Evolutionary conservation across 345 rosid species (phyloP).

Genomic region (Turritis glabra): DNA sequence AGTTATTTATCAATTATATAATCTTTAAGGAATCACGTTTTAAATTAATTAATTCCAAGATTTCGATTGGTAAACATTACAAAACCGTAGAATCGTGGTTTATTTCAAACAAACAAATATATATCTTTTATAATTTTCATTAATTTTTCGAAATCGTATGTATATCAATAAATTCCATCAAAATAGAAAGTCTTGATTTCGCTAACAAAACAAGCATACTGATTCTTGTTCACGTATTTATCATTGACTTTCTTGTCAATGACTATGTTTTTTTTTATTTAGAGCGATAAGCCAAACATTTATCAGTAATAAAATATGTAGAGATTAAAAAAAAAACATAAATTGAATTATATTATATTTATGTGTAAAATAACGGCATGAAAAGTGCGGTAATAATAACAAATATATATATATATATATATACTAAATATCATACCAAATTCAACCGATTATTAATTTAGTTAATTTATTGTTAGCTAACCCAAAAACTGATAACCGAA

Average conservation of each 20-base stretch:
- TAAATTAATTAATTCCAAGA: not conserved
- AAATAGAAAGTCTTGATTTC: not conserved
- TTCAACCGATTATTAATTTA: too few species aligned
- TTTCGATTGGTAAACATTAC: not conserved
- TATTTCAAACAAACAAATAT: not conserved
- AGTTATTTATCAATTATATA: not conserved
- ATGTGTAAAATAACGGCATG: too few species aligned
- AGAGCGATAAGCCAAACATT: not conserved
- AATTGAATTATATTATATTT: not conserved
- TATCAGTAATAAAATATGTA: not conserved
- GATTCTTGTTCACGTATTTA: too few species aligned
- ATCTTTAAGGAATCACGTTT: not conserved
- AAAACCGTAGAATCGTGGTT: not conserved
- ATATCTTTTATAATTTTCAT: not conserved
- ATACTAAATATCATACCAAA: too few species aligned
- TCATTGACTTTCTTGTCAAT: not conserved
- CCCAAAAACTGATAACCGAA: too few species aligned
- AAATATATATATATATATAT: too few species aligned
- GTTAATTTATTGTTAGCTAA: too few species aligned
- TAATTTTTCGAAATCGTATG: not conserved
- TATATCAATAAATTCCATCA: not conserved
- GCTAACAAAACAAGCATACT: not conserved
- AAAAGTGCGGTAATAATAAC: too few species aligned
- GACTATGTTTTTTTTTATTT: not conserved
- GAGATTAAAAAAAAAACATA: not conserved